Base-by-base conservation (phyloP, 1,284 basidiomycete species). In the Leccinum angustisporum region DNA sequence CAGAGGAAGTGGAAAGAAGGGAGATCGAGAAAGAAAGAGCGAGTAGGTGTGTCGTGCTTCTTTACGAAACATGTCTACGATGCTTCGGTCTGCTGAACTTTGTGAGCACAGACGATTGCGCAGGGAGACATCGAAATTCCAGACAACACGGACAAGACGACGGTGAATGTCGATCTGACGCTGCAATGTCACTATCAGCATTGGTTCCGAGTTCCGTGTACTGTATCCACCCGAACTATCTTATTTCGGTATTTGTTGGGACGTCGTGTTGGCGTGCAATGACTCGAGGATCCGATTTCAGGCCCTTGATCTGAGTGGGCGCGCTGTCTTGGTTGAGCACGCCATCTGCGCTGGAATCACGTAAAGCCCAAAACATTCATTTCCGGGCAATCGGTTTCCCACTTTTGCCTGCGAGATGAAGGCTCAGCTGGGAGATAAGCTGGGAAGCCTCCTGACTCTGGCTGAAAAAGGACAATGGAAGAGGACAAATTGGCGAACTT, bases 1-100 rank as follows among this genome's bases (percentile, higher is more conserved):
- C 88, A 30, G 97, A 98, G 73, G 97, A 99, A 75, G 88, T 98
- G 62, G 95, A 97, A 75, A 83, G 86, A 74, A 83, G 90, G 68
- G 92, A 94, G 77, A 78, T 91, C 58, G 92, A 94, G 76, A 83
- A 86, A 68, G 92, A 94, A 76, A 79, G 94, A 63, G 92, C 92
- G 2, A 91, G 87, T 63, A 77, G 86, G 80, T 81, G 74, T 68
- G 81, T 79, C 38, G 3, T 52, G 13, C 51, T 21, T 57, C 6
- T 40, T 56, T 11, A 54, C 54, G 54, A 59, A 16, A 21, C 31
- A 53, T 51, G 56, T 31, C 3, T 55, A 31, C 16, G 53, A 54
- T 50, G 33, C 21, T 46, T 27, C 18, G 16, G 55, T 16, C 30
- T 16, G 34, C 57, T 60, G 56, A 65, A 56, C 30, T 57, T 63